These are phyloP conservation scores for Euphorbia schlechtendalii DNA, from an alignment of 441 rosid species.

Conservation along the genomic window DNA sequence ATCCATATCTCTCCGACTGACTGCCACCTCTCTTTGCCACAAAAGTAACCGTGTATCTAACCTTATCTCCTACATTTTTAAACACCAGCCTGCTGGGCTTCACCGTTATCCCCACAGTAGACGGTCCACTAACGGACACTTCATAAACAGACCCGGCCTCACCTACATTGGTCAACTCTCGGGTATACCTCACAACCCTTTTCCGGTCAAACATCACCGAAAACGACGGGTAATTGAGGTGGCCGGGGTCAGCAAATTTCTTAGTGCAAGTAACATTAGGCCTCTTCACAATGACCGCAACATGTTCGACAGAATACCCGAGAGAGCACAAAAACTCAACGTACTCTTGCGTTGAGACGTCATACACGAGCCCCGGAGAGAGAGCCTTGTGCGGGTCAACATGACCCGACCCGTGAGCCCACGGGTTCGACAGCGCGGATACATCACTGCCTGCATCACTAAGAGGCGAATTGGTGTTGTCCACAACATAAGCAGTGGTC, in stretches of 20 bases:
- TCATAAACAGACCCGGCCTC: constrained; percentile 42
- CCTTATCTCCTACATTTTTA: constrained; percentile 54
- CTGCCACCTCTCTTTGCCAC: constrained; percentile 41
- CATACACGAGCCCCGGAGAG: constrained; percentile 72
- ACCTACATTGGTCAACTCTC: constrained; percentile 76
- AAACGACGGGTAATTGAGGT: constrained; percentile 83
- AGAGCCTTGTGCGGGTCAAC: constrained; percentile 82
- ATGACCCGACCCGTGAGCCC: constrained; percentile 86
- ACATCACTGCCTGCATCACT: constrained; percentile 46
- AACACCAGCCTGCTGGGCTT: constrained; percentile 54
- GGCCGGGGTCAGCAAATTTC: constrained; percentile 58
- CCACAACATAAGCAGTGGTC: constrained; percentile 53
- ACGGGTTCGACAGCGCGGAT: constrained; percentile 66
- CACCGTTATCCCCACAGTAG: constrained; percentile 45
- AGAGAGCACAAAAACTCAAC: constrained; percentile 66
- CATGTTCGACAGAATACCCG: constrained; percentile 50
- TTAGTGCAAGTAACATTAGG: constrained; percentile 47
- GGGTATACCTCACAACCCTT: constrained; percentile 63
- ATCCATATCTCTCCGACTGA: constrained; percentile 34
- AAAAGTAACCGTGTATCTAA: constrained; percentile 60
- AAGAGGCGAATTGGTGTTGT: constrained; percentile 58
- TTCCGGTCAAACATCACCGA: constrained; percentile 55
- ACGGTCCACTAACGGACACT: constrained; percentile 36
- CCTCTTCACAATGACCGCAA: constrained; percentile 50
- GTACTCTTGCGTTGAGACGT: constrained; percentile 57